Base-by-base conservation (phyloP, 805 yeast species). In the Cyberlindnera bimundalis region DNA sequence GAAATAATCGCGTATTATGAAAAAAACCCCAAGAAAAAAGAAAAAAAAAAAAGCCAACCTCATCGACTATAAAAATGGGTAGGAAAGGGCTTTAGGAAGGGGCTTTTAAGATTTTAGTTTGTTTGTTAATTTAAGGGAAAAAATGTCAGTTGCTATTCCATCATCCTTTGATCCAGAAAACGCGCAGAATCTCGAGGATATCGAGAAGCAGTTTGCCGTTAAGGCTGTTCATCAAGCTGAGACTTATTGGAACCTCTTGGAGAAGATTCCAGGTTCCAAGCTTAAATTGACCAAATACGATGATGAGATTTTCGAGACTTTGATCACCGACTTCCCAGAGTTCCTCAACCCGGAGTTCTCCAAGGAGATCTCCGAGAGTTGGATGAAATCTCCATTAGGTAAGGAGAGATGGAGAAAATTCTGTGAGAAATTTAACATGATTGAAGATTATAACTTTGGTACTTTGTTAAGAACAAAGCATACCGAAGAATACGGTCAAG, bases 161-260 rank as follows among this genome's bases (percentile, higher is more conserved):
- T 24, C 56, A 20, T 31, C 49, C 14, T 87, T 88, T 60, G 77
- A 83, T 56, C 90, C 99, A 15, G 96, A 93, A 58, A 75, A 73
- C 44, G 97, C 99, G 33, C 96, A 93, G 47, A 93, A 93, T 70
- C 72, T 87, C 55, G 98, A 91, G 66, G 96, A 88, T 56, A 88
- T 93, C 58, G 99, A 93, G 66, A 88, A 80, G 74, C 98, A 93
- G 69, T 93, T 93, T 59, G 98, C 99, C 30, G 99, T 93, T 45
- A 87, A 84, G 66, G 99, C 98, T 5, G 99, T 93, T 14, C 81
- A 78, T 64, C 98, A 93, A 63, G 93, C 96, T 43, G 95, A 88
- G 59, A 82, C 96, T 2, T 93, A 91, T 74, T 93, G 96, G 96
- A 72, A 73, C 35, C 64, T 93, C 43, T 66, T 93, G 40, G 74